Base-by-base conservation (phyloP, 208 protist genomes). In the Trypanosoma congolense region DNA sequence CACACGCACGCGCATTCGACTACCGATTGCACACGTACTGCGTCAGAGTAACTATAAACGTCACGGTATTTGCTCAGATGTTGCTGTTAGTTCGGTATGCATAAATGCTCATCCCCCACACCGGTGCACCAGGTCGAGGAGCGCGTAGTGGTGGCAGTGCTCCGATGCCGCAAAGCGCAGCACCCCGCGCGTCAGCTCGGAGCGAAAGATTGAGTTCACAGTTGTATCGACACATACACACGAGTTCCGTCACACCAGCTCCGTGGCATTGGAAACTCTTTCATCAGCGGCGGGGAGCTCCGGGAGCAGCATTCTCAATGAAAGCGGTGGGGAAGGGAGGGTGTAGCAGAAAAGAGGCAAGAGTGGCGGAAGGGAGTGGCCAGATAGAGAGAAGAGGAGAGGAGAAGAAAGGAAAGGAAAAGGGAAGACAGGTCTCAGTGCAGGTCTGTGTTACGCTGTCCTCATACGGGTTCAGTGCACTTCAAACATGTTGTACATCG, bases 371-470 rank as follows among this genome's bases (percentile, higher is more conserved):
- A n/a, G n/a, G n/a, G n/a, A n/a, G n/a, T n/a, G n/a, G n/a, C n/a
- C n/a, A n/a, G n/a, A n/a, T 38, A 38, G 12, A 16, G 12, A 6
- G 12, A 38, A 16, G 12, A 38, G 33, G 12, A 24, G 8, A 47
- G 18, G 21, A n/a, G 18, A n/a, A 47, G n/a, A n/a, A 21, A 47
- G 18, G n/a, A 5, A 25, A n/a, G 42, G 49, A 41, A 41, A 21
- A 4, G 4, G 4, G n/a, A 4, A 40, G 41, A 24, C 10, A 24
- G 12, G 30, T 3, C 12, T 41, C 30, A 55, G 49, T 41, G 49
- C 49, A 55, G 28, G 49, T 55, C 49, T 55, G 49, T 51, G 46
- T 33, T 51, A 51, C 21, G 25, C 6, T 51, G 46, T 51, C 46
- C 46, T 51, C 46, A 51, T 10, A 33, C 19, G 46, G 10, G 9